Conservation (phyloP, 2,329 filamentous ascomycete genomes). For the Ustilaginoidea virens region DNA sequence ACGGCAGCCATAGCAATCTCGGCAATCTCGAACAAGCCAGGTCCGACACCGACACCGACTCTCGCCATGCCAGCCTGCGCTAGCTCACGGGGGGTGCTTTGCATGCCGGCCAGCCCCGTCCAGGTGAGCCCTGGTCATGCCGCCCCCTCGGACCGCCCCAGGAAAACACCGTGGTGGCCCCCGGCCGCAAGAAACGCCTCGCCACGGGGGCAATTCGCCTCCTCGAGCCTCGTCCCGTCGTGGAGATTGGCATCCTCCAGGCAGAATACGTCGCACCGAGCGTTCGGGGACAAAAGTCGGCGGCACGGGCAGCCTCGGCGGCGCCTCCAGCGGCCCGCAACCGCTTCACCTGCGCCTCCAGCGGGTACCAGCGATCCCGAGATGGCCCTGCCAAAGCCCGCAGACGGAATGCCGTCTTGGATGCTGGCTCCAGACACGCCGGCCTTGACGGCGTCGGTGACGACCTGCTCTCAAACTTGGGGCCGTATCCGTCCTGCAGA, state of each 20-base stretch:
- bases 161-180: constrained; percentile 43
- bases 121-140: constrained; percentile 30
- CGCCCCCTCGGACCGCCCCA: constrained; percentile 34
- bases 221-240: constrained; percentile 22
- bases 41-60: constrained; percentile 40
- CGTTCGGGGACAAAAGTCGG: constrained; percentile 42
- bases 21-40: constrained; percentile 26
- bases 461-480: constrained; percentile 26
- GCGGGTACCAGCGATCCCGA: constrained; percentile 16
- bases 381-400: constrained; percentile 18
- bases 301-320: constrained; percentile 30
- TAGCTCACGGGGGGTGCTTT: constrained; percentile 29
- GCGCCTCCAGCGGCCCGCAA: constrained; percentile 26
- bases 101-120: constrained; percentile 25
- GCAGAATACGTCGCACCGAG: constrained; percentile 37
- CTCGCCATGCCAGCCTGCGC: constrained; percentile 35
- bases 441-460: constrained; percentile 27
- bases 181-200: constrained; percentile 40
- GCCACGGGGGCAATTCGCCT: constrained; percentile 37
- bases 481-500: constrained; percentile 44
- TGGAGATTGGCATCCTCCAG: constrained; percentile 14
- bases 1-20: constrained; percentile 23
- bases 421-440: constrained; percentile 44
- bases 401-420: constrained; percentile 30
- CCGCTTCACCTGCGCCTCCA: constrained; percentile 31